A percentile compares a stretch with the other conserved stretches of the same genome.
Conservation (phyloP, 1,284 basidiomycete genomes). For the Rhodotorula sp. region DNA sequence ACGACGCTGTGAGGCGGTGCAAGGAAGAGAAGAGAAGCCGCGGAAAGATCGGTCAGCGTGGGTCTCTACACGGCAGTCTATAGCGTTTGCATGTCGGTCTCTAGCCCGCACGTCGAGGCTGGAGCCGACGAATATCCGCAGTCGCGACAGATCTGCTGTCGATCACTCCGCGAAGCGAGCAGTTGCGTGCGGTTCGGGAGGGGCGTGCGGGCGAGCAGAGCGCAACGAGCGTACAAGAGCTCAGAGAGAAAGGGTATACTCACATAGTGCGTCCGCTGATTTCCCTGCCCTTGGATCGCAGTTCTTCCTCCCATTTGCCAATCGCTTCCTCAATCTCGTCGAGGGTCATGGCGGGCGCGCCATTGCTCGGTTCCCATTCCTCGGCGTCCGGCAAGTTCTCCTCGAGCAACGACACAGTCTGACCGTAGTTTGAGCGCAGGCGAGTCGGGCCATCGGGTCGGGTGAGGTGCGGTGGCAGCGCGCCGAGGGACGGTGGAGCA, state of each 20-base stretch:
- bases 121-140: neutral
- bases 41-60: neutral
- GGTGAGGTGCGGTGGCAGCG: constrained; percentile 20
- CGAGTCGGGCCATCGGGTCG: constrained; percentile 22
- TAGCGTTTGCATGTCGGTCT: neutral
- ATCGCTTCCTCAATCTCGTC: constrained; percentile 35
- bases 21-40: neutral
- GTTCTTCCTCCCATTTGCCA: constrained; percentile 36
- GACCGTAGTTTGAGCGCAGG: constrained; percentile 23
- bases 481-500: neutral
- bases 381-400: constrained; percentile 16
- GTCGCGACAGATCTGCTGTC: neutral
- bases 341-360: constrained; percentile 27
- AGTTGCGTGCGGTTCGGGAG: too few species aligned
- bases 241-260: neutral
- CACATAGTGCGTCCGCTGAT: constrained; percentile 41
- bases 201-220: neutral
- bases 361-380: constrained; percentile 35
- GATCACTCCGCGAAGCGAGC: neutral
- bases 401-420: constrained; percentile 26
- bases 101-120: neutral
- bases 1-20: constrained; percentile 35
- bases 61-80: too few species aligned
- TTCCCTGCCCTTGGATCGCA: constrained; percentile 26
- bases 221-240: neutral